phyloP scores from a whole-genome alignment of 164 flowering plant species.

The Sedum album region DNA sequence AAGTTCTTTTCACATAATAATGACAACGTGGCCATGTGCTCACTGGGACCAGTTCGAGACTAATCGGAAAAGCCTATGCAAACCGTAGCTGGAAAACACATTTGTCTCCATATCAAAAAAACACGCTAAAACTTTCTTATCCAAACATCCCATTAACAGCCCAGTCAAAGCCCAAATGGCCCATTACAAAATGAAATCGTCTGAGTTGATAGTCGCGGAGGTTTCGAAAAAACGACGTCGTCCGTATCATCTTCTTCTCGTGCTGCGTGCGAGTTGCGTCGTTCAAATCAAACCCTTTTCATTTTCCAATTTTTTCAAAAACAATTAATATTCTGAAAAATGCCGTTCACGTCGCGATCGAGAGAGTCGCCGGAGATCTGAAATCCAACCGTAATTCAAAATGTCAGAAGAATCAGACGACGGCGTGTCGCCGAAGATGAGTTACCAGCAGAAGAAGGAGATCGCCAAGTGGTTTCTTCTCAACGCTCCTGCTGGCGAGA shows the following conservation, averaged over 20 bases:
- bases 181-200: no score
- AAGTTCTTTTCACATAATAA: no score
- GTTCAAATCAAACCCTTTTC: conserved; percentile 1
- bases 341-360: conserved; percentile 4
- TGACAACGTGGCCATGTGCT: no score
- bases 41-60: no score
- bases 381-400: neutral
- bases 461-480: conserved; percentile 97
- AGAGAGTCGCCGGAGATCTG: conserved; percentile 9
- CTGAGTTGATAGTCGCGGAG: no score
- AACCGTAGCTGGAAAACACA: no score
- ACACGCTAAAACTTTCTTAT: no score
- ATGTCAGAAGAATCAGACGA: conserved; percentile 22
- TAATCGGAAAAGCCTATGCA: no score
- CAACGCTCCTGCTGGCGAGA: conserved; percentile 91
- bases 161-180: no score
- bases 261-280: conserved; percentile 6
- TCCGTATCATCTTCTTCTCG: neutral
- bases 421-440: conserved; percentile 18
- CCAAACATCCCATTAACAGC: no score
- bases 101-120: no score
- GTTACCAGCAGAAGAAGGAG: conserved; percentile 34
- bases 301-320: neutral
- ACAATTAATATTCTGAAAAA: neutral
- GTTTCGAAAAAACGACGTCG: no score